Evolutionary conservation across 495 filamentous ascomycete species (phyloP).

Genomic region (Aspergillus biplanus): DNA sequence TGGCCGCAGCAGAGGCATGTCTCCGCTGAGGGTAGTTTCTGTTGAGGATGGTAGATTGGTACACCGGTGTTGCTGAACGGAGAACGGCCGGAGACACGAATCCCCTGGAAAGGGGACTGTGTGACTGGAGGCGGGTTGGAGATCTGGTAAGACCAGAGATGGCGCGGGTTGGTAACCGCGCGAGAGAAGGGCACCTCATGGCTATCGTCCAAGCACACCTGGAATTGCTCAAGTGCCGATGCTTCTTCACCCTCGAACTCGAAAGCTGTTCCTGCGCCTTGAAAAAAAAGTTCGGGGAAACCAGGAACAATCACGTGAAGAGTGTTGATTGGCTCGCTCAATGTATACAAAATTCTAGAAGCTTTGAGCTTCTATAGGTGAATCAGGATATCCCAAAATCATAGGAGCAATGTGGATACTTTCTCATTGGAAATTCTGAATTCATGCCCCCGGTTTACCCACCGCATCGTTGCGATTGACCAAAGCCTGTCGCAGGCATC

Average conservation of each 20-base stretch:
- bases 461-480: too few relatives aligned
- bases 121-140: conserved; percentile 42
- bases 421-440: too few relatives aligned
- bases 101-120: conserved; percentile 40
- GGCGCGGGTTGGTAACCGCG: conserved; percentile 47
- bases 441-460: too few relatives aligned
- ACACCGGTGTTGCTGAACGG: conserved; percentile 46
- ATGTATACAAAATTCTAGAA: neutral
- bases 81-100: conserved; percentile 48
- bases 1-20: conserved; percentile 45
- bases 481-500: too few relatives aligned
- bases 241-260: conserved; percentile 22
- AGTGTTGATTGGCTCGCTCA: conserved; percentile 10
- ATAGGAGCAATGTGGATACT: too few relatives aligned
- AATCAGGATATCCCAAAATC: neutral
- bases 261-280: conserved; percentile 28
- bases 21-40: conserved; percentile 44
- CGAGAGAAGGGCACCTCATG: conserved; percentile 52
- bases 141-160: conserved; percentile 49
- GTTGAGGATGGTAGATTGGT: conserved; percentile 40
- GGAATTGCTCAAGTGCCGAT: conserved; percentile 34
- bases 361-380: neutral
- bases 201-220: conserved; percentile 35
- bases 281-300: conserved; percentile 54
- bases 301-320: conserved; percentile 52